Percentiles rank a stretch among this genome's conserved stretches.
phyloP scores from a whole-genome alignment of 2,329 filamentous ascomycete species.

The Rosellinia necatrix region DNA sequence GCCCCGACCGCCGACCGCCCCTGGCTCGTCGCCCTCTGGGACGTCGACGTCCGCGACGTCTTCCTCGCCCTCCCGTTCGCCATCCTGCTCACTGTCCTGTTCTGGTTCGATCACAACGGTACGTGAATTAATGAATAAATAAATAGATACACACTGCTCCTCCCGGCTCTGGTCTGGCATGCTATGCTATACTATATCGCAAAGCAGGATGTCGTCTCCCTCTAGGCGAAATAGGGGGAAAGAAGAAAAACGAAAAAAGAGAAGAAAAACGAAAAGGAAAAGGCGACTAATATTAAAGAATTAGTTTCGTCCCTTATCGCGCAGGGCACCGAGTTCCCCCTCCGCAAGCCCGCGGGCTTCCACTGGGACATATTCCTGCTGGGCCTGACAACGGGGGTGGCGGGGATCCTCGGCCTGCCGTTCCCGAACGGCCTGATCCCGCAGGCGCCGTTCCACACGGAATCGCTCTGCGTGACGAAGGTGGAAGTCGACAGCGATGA shows the following conservation, averaged over 20 bases:
- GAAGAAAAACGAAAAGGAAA: neutral
- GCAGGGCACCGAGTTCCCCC: constrained; percentile 81
- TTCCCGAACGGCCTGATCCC: constrained; percentile 85
- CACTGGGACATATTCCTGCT: constrained; percentile 86
- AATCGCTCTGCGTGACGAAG: constrained; percentile 74
- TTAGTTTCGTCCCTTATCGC: constrained; percentile 80
- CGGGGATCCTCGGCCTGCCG: constrained; percentile 76
- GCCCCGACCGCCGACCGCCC: constrained; percentile 72
- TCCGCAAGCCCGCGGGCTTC: constrained; percentile 80
- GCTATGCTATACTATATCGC: too few relatives aligned
- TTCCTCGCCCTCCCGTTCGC: constrained; percentile 90
- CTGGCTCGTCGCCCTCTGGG: constrained; percentile 85
- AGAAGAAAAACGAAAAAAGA: too few relatives aligned
- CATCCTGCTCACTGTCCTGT: constrained; percentile 78
- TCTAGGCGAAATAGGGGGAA: too few relatives aligned
- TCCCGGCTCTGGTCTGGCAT: too few relatives aligned
- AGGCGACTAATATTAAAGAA: constrained; percentile 8
- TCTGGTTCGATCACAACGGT: constrained; percentile 92
- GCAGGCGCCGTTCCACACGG: constrained; percentile 82
- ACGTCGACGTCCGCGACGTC: constrained; percentile 71
- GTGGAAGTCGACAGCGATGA: constrained; percentile 57
- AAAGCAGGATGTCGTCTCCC: too few relatives aligned
- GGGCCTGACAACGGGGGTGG: constrained; percentile 75
- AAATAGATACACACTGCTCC: too few relatives aligned
- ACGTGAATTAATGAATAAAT: too few relatives aligned